Base-by-base conservation (phyloP, 2,329 filamentous ascomycete species). In the Cladobotryum protrusum region DNA sequence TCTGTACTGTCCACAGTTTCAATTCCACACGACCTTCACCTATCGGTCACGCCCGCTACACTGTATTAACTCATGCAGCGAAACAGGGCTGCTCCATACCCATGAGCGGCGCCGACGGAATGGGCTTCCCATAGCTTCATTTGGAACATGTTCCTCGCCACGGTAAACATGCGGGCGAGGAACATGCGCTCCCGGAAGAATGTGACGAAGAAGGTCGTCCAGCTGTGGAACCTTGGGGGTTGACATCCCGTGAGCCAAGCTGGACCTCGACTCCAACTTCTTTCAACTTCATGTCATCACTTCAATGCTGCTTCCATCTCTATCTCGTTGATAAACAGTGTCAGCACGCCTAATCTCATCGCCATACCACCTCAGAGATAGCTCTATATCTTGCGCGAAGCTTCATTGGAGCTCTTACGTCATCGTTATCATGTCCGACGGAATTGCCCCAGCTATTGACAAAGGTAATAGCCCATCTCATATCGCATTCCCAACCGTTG, bases 371-470 rank as follows among this genome's bases (percentile, higher is more conserved):
- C 35, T 24, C 24, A 19, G 6, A 36, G 43, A 29, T 29, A 34
- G 24, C 46, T 36, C 35, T 43, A 37, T 43, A 46, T 24, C 29
- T 29, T 20, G 41, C 42, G 18, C 47, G 17, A 37, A 18, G 42
- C 17, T 45, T 44, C 35, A 42, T 41, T 18, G 8, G 19, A 39
- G 45, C 51, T 56, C 59, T 65, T 65, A 64, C 63, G 59, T 65
- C 61, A 63, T 61, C 63, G 54, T n/a, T 56, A 66, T 66, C 59
- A 68, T 68, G 65, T 59, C 65, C 51, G 63, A 67, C 63, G 61
- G 58, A 56, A 61, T 62, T 53, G 59, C 62, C 48, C 61, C 61
- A 56, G 63, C 65, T 54, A 59, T 67, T 58, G 64, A 64, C 58
- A 67, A 64, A 68, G 65, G 65, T 68, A 63, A 41, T 54, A 50